phyloP scores from a whole-genome alignment of 2,329 filamentous ascomycete species.

The Colletotrichum chrysophilum region DNA sequence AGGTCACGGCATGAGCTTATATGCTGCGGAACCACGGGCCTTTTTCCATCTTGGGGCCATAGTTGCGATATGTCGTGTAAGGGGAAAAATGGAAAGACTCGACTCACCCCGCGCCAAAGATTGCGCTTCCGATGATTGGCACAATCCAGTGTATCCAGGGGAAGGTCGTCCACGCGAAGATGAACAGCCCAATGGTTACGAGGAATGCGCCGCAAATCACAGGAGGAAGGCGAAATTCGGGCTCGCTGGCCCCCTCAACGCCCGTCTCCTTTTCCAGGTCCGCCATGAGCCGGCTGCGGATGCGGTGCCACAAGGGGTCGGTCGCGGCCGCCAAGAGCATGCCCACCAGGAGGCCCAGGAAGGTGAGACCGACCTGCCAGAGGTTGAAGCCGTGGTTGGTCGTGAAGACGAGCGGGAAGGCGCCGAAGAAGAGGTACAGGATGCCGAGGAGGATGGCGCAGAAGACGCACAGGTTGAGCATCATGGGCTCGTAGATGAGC shows the following conservation, averaged over 20 bases:
- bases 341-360: conserved; percentile 73
- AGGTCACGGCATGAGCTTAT: neutral
- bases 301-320: conserved; percentile 70
- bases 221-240: conserved; percentile 84
- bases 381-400: conserved; percentile 77
- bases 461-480: conserved; percentile 79
- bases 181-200: conserved; percentile 83
- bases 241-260: conserved; percentile 68
- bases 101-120: conserved; percentile 75
- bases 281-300: conserved; percentile 62
- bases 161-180: conserved; percentile 88
- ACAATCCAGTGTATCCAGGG: conserved; percentile 76
- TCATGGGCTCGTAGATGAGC: conserved; percentile 84
- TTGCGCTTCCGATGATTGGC: conserved; percentile 72
- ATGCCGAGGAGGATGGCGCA: conserved; percentile 87
- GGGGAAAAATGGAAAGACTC: conserved; percentile 1
- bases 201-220: conserved; percentile 76
- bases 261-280: conserved; percentile 57
- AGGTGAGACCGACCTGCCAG: conserved; percentile 81
- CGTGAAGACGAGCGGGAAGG: conserved; percentile 81
- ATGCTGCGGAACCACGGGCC: conserved; percentile 6
- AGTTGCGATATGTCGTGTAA: conserved; percentile 18
- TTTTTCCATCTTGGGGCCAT: conserved; percentile 18
- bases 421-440: conserved; percentile 89
- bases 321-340: conserved; percentile 68